Percentiles rank a stretch among this genome's conserved stretches.
Evolutionary conservation across 495 filamentous ascomycete species (phyloP).

Genomic region (Pyronema omphalodes): DNA sequence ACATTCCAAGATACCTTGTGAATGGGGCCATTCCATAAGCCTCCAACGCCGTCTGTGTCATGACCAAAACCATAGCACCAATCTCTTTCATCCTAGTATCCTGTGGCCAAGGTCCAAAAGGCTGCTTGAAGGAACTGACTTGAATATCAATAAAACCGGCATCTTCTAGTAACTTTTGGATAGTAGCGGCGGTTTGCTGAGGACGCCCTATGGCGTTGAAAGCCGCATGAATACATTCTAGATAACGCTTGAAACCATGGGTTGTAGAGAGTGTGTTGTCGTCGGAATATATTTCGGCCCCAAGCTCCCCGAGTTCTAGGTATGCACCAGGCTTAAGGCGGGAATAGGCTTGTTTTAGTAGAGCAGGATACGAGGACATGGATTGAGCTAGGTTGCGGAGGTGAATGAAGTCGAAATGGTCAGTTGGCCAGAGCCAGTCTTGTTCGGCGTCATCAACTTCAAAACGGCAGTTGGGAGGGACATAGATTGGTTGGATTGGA

Average conservation of each 20-base stretch:
- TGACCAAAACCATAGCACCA: slow-evolving; percentile 1
- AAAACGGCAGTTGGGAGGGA: slow-evolving; percentile 34
- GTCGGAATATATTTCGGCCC: not conserved
- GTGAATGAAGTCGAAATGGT: slow-evolving; percentile 5
- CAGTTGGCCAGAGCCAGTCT: slow-evolving; percentile 33
- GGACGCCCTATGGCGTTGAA: not conserved
- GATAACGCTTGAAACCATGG: not conserved
- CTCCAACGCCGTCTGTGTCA: slow-evolving; percentile 1
- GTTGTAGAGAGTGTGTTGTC: not conserved
- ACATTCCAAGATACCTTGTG: not conserved
- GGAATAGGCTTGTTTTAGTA: not conserved
- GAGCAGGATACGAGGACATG: not conserved
- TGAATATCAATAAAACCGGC: not conserved
- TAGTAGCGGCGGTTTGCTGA: not conserved
- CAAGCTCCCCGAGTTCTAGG: slow-evolving; percentile 1
- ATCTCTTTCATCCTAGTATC: slow-evolving; percentile 4
- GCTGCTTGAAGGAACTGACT: slow-evolving; percentile 4
- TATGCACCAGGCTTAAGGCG: slow-evolving; percentile 3
- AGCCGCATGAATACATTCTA: not conserved
- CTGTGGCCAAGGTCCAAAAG: slow-evolving; percentile 6
- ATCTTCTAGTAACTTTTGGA: not conserved
- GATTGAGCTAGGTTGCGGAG: not conserved
- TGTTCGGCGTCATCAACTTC: slow-evolving; percentile 37
- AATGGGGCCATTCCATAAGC: slow-evolving; percentile 1
- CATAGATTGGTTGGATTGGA: slow-evolving; percentile 2